Conservation (phyloP, 176 grass and related monocot species). For the Neostapfia colusana region DNA sequence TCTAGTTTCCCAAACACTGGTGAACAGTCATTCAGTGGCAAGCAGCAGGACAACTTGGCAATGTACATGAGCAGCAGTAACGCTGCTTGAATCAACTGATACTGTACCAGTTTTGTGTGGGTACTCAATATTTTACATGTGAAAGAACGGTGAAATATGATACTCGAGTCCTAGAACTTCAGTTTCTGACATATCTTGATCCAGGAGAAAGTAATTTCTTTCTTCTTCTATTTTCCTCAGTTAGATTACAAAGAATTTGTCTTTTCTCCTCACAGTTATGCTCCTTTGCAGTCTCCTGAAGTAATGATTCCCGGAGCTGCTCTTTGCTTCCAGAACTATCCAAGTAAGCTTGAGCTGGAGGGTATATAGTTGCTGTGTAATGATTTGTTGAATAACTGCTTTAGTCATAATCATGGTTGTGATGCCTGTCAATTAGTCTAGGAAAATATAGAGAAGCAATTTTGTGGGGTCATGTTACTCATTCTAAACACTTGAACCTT, state of each 20-base stretch:
- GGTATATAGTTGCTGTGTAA: conserved; percentile 22
- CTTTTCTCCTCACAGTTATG: conserved; percentile 14
- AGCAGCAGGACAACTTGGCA: conserved; percentile 6
- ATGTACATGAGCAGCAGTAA: conserved; percentile 17
- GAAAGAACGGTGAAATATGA: background rate
- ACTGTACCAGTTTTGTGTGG: conserved; percentile 6
- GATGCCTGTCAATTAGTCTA: conserved; percentile 26
- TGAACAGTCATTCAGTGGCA: background rate
- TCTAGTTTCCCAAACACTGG: background rate
- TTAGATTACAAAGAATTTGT: conserved; percentile 15
- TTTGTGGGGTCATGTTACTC: conserved; percentile 35
- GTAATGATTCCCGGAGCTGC: conserved; percentile 25
- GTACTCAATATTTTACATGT: conserved; percentile 20
- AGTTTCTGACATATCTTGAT: conserved; percentile 5
- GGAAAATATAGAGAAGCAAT: conserved; percentile 26
- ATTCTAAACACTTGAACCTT: conserved; percentile 15
- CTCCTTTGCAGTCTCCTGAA: conserved; percentile 37
- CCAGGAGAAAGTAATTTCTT: conserved; percentile 34
- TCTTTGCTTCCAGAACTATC: conserved; percentile 36
- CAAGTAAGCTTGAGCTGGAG: conserved; percentile 40
- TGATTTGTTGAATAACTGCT: conserved; percentile 29
- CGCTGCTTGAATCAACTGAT: conserved; percentile 24
- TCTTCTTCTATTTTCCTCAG: background rate
- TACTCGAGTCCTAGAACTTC: conserved; percentile 7
- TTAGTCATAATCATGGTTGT: conserved; percentile 1